A percentile compares a stretch with the other conserved stretches of the same genome.
Evolutionary conservation across 352 stramenopile species (phyloP).

Genomic region (Phytophthora palmivora): DNA sequence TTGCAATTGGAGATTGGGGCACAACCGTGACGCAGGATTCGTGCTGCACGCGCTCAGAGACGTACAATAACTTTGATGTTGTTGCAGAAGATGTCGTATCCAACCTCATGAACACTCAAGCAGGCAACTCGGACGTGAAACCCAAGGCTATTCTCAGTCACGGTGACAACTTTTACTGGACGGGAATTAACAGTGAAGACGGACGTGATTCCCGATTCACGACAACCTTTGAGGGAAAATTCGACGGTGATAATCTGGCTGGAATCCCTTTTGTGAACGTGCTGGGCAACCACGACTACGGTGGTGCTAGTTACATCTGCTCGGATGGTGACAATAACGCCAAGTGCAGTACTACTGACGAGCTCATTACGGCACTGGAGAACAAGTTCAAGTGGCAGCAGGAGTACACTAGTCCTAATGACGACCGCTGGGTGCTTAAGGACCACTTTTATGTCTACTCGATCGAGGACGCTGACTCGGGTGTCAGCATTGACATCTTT

Average conservation of each 20-base stretch:
- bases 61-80: constrained; percentile 68
- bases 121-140: constrained; percentile 43
- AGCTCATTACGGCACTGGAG: constrained; percentile 39
- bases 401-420: constrained; percentile 61
- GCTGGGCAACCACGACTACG: constrained; percentile 78
- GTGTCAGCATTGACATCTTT: constrained; percentile 72
- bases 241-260: constrained; percentile 50
- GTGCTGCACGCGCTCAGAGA: constrained; percentile 65
- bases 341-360: constrained; percentile 40
- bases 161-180: constrained; percentile 81
- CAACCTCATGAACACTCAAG: constrained; percentile 70
- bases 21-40: constrained; percentile 68
- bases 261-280: constrained; percentile 69
- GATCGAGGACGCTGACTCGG: constrained; percentile 43
- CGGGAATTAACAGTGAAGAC: constrained; percentile 53
- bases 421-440: constrained; percentile 62
- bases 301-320: constrained; percentile 67
- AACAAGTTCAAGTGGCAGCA: constrained; percentile 64
- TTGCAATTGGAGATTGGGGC: constrained; percentile 81
- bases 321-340: constrained; percentile 37
- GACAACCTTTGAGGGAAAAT: constrained; percentile 68
- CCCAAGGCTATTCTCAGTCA: constrained; percentile 70
- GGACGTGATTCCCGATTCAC: constrained; percentile 61
- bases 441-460: constrained; percentile 70
- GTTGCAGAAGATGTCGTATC: constrained; percentile 72